phyloP scores from a whole-genome alignment of 495 filamentous ascomycete species.

The Penicillium crystallinum region DNA sequence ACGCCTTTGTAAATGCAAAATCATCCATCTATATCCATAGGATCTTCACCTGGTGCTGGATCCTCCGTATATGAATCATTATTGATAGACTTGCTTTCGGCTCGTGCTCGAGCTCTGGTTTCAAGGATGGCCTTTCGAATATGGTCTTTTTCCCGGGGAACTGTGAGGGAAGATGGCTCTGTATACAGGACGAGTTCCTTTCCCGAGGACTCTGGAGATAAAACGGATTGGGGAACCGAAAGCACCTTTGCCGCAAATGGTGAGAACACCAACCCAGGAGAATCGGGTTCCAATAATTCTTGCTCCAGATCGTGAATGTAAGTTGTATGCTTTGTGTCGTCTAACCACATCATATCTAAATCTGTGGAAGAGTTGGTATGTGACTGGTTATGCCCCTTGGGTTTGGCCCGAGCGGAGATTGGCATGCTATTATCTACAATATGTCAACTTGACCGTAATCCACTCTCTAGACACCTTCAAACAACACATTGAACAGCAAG shows the following conservation, averaged over 20 bases:
- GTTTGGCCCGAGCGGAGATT: constrained; percentile 16
- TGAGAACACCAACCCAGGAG: constrained; percentile 62
- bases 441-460: constrained; percentile 19
- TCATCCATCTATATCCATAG: constrained; percentile 12
- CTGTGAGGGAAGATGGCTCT: constrained; percentile 67
- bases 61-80: background rate
- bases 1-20: background rate
- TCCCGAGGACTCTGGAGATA: constrained; percentile 40
- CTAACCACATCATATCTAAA: constrained; percentile 67
- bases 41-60: background rate
- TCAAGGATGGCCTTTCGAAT: constrained; percentile 85
- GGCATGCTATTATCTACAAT: constrained; percentile 8
- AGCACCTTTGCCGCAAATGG: constrained; percentile 75
- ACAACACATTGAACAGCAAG: background rate
- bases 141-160: constrained; percentile 68
- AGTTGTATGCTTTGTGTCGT: constrained; percentile 79
- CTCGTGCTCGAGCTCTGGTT: constrained; percentile 57
- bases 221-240: constrained; percentile 62
- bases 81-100: background rate
- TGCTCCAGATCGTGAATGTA: constrained; percentile 89
- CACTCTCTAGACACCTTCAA: constrained; percentile 19
- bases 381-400: constrained; percentile 20
- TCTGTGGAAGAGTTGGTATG: background rate
- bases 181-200: constrained; percentile 74
- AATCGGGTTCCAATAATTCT: constrained; percentile 66